Evolutionary conservation across 2,329 filamentous ascomycete genomes (phyloP).

Genomic region (Cladophialophora immunda): DNA sequence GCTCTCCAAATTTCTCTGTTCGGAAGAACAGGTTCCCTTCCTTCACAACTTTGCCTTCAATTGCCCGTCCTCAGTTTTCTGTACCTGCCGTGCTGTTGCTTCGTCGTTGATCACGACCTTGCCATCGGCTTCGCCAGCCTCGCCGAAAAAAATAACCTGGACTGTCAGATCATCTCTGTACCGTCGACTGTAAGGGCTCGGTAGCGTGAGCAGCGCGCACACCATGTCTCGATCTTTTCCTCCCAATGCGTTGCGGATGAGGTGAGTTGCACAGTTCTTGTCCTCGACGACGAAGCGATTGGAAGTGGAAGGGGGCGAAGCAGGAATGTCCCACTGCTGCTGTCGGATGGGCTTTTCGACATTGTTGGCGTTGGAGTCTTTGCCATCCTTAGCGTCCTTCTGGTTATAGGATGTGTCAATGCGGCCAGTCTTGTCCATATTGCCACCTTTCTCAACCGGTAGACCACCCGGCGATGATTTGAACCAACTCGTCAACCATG

Average conservation of each 20-base stretch:
- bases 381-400: constrained; percentile 20
- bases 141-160: constrained; percentile 97
- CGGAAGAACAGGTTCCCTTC: neutral
- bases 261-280: constrained; percentile 93
- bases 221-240: constrained; percentile 94
- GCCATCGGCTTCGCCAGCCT: constrained; percentile 73
- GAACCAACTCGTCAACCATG: constrained; percentile 72
- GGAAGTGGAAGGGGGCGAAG: constrained; percentile 57
- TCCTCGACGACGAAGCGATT: constrained; percentile 89
- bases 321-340: constrained; percentile 86
- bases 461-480: constrained; percentile 61
- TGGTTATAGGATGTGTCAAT: constrained; percentile 25
- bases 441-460: constrained; percentile 74
- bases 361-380: constrained; percentile 10
- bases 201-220: constrained; percentile 87
- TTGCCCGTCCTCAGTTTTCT: constrained; percentile 42
- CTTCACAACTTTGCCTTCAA: constrained; percentile 58
- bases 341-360: constrained; percentile 76
- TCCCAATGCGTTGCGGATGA: constrained; percentile 92
- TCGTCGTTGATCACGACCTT: constrained; percentile 85
- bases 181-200: constrained; percentile 86
- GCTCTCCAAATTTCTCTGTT: neutral
- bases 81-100: constrained; percentile 71
- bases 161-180: constrained; percentile 97
- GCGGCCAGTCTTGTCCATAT: constrained; percentile 66